Base-by-base conservation (phyloP, 2,329 filamentous ascomycete species). In the Xylariales sp. region DNA sequence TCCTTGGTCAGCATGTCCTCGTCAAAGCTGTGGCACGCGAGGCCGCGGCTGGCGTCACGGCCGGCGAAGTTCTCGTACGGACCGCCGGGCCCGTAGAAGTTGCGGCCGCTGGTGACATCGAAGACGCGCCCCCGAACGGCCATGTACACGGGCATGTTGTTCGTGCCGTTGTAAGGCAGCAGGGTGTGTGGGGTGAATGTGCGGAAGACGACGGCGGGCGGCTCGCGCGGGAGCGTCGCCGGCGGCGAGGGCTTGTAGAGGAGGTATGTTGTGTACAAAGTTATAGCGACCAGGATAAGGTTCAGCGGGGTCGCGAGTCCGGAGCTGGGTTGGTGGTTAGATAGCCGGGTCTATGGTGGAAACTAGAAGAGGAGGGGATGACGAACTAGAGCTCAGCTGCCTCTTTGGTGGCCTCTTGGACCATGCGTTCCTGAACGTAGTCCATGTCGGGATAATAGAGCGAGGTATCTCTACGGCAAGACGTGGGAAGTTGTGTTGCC, bases 51-150 rank as follows among this genome's bases (percentile, higher is more conserved):
- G 23, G 96, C 96, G 81, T 99, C 96, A 46, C 94, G 86, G 0
- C 96, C 96, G 0, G 96, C 96, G 78, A 99, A 99, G 83, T 98
- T 98, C 80, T 91, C 90, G 80, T 99, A 99, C 1, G 95, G 94
- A 0, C 95, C 95, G 12, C 94, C 94, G 23, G 96, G 96, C 3
- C 96, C 96, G 82, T 99, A 99, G 81, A 98, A 98, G 83, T 97
- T 94, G 76, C 91, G 89, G 30, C 96, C 95, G 14, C 89, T 83
- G 0, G 90, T 89, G 30, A 98, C 95, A 78, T 99, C 96, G 79
- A 97, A 98, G 71, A 98, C 91, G 58, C 89, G 90, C 60, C 96
- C 94, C 49, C 93, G 92, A 18, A 98, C 94, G n/a, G 93, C 92
- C 56, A 99, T 87, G 81, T 93, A 97, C 64, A 98, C 93, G 57